These are phyloP conservation scores for Lasiodiplodia gonubiensis DNA, from an alignment of 2,329 filamentous ascomycete genomes.

Conservation along the genomic window DNA sequence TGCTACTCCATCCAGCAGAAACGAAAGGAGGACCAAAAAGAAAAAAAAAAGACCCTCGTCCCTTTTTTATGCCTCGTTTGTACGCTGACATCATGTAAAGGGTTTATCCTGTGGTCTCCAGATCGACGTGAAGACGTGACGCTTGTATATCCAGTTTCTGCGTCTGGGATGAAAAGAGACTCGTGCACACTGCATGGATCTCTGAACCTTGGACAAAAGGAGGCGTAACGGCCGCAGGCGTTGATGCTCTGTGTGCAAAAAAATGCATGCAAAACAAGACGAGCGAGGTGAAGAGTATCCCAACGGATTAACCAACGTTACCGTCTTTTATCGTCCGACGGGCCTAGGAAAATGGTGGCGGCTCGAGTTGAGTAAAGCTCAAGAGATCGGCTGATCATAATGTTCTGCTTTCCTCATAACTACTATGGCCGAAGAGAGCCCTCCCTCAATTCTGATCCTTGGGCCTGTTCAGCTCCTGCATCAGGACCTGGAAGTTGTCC, in stretches of 20 bases:
- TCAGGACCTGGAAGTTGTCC: slow-evolving; percentile 57
- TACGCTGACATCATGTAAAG: not conserved
- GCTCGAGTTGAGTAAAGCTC: not conserved
- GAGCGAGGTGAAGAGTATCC: not conserved
- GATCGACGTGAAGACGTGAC: not conserved
- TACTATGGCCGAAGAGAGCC: not conserved
- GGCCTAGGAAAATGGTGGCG: not conserved
- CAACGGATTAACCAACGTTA: not conserved
- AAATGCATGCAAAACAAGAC: not conserved
- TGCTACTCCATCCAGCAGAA: not conserved
- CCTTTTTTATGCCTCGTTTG: not conserved
- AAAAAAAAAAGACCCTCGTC: not conserved
- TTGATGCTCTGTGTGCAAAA: not conserved
- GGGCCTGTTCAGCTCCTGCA: slow-evolving; percentile 20
- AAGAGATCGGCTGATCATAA: not conserved
- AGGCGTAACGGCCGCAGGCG: not conserved
- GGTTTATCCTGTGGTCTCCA: not conserved
- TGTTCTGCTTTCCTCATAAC: not conserved
- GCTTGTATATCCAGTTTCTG: not conserved
- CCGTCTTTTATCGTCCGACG: not conserved
- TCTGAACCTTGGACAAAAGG: not conserved
- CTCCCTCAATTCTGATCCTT: not conserved
- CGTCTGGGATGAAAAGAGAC: not conserved
- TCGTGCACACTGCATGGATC: not conserved
- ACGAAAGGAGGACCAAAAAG: too few relatives aligned